phyloP scores from a whole-genome alignment of 73 alveolate species.

The Tetrahymena elliotti region DNA sequence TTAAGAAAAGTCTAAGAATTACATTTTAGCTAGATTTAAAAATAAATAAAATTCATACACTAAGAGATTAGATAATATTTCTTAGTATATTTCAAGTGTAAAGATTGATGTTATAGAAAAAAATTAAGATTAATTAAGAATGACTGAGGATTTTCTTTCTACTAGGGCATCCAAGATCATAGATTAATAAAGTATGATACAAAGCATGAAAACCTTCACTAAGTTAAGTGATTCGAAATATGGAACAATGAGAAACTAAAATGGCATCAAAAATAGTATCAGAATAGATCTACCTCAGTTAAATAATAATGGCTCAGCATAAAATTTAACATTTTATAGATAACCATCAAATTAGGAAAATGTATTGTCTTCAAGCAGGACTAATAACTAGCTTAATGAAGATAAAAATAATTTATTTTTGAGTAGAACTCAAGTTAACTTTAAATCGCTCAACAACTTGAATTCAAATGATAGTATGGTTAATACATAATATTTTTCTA shows the following conservation, averaged over 20 bases:
- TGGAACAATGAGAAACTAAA: background rate
- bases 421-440: background rate
- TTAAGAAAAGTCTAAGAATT: background rate
- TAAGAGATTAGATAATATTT: background rate
- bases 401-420: background rate
- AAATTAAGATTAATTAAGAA: background rate
- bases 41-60: background rate
- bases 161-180: background rate
- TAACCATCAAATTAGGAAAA: background rate
- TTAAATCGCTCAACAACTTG: background rate
- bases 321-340: background rate
- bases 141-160: background rate
- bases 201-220: background rate
- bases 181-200: background rate
- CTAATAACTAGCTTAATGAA: background rate
- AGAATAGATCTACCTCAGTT: background rate
- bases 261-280: background rate
- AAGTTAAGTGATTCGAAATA: background rate
- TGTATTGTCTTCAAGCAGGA: background rate
- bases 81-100: background rate
- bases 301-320: background rate
- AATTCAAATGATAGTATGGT: background rate
- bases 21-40: background rate
- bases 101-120: background rate
- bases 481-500: background rate